Conservation (phyloP, 176 grass and related monocot genomes). For the Hordeum marinum region DNA sequence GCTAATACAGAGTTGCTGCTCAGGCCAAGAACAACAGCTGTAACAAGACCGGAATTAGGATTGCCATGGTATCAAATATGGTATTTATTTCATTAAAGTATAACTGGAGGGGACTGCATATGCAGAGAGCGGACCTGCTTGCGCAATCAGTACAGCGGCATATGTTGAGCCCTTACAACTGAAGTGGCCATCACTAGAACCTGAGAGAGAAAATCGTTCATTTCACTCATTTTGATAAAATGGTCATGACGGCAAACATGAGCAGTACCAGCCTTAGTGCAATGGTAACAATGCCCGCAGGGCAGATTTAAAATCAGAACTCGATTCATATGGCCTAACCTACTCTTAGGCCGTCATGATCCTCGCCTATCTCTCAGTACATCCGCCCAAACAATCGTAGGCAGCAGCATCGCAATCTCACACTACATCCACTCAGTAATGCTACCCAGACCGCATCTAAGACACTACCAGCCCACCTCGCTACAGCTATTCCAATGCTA, state of each 20-base stretch:
- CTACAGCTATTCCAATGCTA: neutral
- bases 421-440: neutral
- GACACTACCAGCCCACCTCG: neutral
- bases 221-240: neutral
- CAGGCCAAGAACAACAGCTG: conserved; percentile 57
- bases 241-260: neutral
- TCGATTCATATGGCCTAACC: neutral
- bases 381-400: neutral
- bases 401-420: neutral
- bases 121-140: conserved; percentile 31
- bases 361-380: neutral
- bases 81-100: neutral
- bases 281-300: neutral
- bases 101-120: neutral
- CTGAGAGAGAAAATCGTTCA: neutral
- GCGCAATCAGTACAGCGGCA: conserved; percentile 45
- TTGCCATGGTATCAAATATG: neutral
- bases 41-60: conserved; percentile 11
- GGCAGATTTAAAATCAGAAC: neutral
- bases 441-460: neutral
- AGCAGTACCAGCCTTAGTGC: neutral
- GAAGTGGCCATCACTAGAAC: neutral
- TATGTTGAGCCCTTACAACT: conserved; percentile 14
- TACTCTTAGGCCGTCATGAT: neutral
- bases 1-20: conserved; percentile 45